Percentiles rank a stretch among this genome's conserved stretches.
These are phyloP conservation scores for Selenicereus undatus DNA, from an alignment of 148 eudicot species.

Conservation along the genomic window DNA sequence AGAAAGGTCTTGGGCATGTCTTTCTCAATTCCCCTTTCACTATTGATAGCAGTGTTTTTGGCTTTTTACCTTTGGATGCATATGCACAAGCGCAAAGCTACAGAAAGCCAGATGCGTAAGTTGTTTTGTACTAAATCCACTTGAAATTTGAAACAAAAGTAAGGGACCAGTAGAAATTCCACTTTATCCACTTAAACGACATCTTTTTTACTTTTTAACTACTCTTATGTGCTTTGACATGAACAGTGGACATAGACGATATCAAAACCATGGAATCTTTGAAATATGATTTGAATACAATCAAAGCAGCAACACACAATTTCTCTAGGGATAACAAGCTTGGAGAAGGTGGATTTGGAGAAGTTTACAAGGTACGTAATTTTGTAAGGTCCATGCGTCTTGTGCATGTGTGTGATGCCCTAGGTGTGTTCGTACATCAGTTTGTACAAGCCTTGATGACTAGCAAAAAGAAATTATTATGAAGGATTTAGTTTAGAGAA, in stretches of 20 bases:
- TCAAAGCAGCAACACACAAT: constrained; percentile 10
- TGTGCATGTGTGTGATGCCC: too few species aligned
- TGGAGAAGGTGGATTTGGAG: constrained; percentile 28
- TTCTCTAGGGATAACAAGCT: constrained; percentile 13
- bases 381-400: too few species aligned
- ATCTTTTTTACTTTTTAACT: too few species aligned
- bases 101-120: not conserved
- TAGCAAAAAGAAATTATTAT: too few species aligned
- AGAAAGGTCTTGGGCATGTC: not conserved
- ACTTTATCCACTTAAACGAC: too few species aligned
- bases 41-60: not conserved
- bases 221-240: too few species aligned
- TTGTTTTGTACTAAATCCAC: too few species aligned
- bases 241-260: not conserved
- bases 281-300: not conserved
- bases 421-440: too few species aligned
- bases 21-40: not conserved
- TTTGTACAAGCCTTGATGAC: too few species aligned
- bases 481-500: too few species aligned
- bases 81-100: not conserved
- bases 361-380: constrained; percentile 22
- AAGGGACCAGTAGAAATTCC: too few species aligned
- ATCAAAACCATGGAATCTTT: not conserved
- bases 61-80: not conserved
- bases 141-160: too few species aligned